These are phyloP conservation scores for Aegilops umbellulata DNA, from an alignment of 176 grass and related monocot genomes.

Conservation along the genomic window DNA sequence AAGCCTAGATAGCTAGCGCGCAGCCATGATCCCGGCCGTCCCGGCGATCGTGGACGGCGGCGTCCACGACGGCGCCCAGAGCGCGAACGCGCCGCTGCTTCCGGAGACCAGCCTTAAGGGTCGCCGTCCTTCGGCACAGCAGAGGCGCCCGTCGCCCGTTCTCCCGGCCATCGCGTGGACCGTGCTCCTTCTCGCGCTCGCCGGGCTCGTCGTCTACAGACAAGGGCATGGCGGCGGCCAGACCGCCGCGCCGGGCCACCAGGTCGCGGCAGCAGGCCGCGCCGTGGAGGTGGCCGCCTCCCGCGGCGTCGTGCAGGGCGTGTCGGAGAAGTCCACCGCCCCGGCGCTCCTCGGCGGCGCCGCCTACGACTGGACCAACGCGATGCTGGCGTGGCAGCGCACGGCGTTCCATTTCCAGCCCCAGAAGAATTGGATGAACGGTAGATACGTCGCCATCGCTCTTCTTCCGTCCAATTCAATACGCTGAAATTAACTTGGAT, in stretches of 20 bases:
- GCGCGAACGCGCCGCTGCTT: constrained; percentile 29
- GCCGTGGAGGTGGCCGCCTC: constrained; percentile 23
- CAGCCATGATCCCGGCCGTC: constrained; percentile 1
- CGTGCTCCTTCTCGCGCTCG: constrained; percentile 31
- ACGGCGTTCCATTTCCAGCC: constrained; percentile 89
- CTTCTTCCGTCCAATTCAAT: neutral
- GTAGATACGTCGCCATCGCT: constrained; percentile 36
- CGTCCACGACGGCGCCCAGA: neutral
- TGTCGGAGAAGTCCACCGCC: constrained; percentile 69
- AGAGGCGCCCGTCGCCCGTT: constrained; percentile 8
- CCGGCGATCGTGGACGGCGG: constrained; percentile 29
- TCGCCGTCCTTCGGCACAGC: neutral
- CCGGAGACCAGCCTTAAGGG: constrained; percentile 33
- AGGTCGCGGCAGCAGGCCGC: neutral
- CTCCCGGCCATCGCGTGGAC: constrained; percentile 24
- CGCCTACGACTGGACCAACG: constrained; percentile 68
- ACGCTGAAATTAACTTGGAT: neutral
- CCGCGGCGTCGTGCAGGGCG: constrained; percentile 48
- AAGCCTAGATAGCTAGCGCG: neutral
- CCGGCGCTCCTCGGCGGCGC: constrained; percentile 15
- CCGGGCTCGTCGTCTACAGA: neutral
- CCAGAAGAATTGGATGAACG: constrained; percentile 89
- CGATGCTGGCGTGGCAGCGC: constrained; percentile 87
- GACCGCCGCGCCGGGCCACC: neutral
- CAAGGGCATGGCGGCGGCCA: neutral